Evolutionary conservation across 75 land plant genomes (phyloP).

Genomic region (Ceratopteris richardii): DNA sequence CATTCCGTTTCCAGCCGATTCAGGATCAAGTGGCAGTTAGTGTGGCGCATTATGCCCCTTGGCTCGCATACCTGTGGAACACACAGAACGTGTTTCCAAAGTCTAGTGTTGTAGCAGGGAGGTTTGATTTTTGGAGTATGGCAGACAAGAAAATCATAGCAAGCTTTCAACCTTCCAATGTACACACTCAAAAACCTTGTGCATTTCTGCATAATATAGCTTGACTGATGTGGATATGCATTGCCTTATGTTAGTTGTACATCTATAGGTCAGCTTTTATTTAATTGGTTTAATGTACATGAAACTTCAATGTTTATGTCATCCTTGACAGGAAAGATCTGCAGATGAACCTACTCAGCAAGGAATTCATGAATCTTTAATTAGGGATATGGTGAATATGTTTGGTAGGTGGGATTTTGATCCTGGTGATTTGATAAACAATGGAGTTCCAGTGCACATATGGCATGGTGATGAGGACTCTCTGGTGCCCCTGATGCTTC

Average conservation of each 20-base stretch:
- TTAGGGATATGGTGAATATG: conserved; percentile 37
- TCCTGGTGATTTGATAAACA: conserved; percentile 15
- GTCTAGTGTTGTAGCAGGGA: conserved; percentile 15
- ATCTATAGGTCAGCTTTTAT: no score
- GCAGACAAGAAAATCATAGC: conserved; percentile 32
- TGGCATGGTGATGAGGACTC: conserved; percentile 64
- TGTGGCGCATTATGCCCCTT: conserved; percentile 62
- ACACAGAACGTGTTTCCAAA: conserved; percentile 25
- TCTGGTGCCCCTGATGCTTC: conserved; percentile 36
- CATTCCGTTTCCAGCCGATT: conserved; percentile 24
- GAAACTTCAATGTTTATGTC: no score
- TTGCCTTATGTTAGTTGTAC: no score
- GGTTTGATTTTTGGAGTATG: conserved; percentile 12
- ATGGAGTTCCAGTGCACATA: conserved; percentile 35
- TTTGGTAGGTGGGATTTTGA: conserved; percentile 52
- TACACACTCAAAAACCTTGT: no score
- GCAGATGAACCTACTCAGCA: conserved; percentile 24
- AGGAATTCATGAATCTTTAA: conserved; percentile 32
- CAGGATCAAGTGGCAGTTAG: conserved; percentile 43
- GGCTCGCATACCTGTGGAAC: conserved; percentile 64
- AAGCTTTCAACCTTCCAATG: no score
- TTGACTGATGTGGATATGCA: no score
- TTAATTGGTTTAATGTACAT: no score
- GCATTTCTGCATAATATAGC: no score
- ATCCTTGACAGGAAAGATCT: conserved; percentile 1